Base-by-base conservation (phyloP, 768 basidiomycete species). In the Asterophora lycoperdoides region DNA sequence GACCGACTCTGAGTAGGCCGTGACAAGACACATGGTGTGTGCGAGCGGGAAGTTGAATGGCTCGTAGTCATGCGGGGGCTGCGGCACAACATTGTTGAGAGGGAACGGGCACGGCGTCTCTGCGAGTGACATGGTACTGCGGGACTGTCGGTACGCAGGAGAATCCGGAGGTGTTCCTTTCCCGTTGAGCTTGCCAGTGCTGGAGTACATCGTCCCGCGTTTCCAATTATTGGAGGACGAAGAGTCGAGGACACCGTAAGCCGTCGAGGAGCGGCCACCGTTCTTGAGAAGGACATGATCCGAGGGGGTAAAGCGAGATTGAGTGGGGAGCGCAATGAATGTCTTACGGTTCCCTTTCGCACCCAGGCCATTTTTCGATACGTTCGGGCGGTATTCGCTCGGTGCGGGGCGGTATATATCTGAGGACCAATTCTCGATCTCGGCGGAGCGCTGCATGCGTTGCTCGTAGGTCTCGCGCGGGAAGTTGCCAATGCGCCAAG, bases 341-440 rank as follows among this genome's bases (percentile, higher is more conserved):
- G 78, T 78, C 56, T 71, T 81, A 68, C 73, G 73, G 46, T 71
- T 82, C 48, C 73, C 70, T 55, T 84, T 81, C n/a, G 66, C 66
- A 46, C 75, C 68, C 18, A 81, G 62, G n/a, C 85, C 84, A 54
- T 77, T 78, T 70, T 89, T 88, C 60, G 74, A 68, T 26, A 92
- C 93, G 57, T 89, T 96, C 6, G 96, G 96, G 19, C 96, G 83
- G 60, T 92, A 89, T 45, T 86, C 76, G 53, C 84, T 84, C 2
- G 96, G 96, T 1, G 96, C 96, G 11, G 95, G 83, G 36, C 85
- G 83, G 66, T 95, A 94, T 56, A 99, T 98, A 60, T 97, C 92
- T 57, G 86, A 86, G 18, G 93, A 84, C 96, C 96, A 99, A 58
- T 86, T 83, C 67, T 99, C 96, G 58, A 99, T 96, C 65, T 93